Base-by-base conservation (phyloP, 2,329 filamentous ascomycete genomes). In the Harringtonia aguacate region DNA sequence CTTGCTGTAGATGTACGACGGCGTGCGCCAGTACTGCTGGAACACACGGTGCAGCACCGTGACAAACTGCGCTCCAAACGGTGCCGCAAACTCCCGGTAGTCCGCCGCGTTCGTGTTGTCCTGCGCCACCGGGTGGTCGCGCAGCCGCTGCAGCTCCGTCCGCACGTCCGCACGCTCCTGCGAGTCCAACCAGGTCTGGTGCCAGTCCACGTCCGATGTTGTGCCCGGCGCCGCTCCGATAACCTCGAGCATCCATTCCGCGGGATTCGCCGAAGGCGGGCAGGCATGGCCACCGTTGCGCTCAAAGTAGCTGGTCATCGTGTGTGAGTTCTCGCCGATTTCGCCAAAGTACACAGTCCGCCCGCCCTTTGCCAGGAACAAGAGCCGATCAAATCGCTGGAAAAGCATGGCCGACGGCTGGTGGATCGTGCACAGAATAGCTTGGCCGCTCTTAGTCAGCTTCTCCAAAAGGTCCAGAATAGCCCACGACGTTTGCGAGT, bases 381-480 rank as follows among this genome's bases (percentile, higher is more conserved):
- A 70, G 9, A 92, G 73, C 47, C 84, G 77, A 55, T 90, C 85
- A 58, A 92, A 95, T 46, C 86, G 83, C 60, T 95, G 86, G 69
- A 95, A 95, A 43, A 95, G 73, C 75, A 94, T 88, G 33, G 88
- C 88, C 13, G 86, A 94, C 15, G 89, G 89, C 61, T 95, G 90
- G 61, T 95, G 89, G 48, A 95, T 95, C 1, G 90, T 95, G 67
- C 88, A 95, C 15, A 95, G 79, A 62, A 95, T 86, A 42, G 89
- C 88, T 59, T 94, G 86, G 12, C 90, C 89, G 50, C 80, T 84
- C 61, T 90, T 84, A 54, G 87, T 87, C 30, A 95, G 72, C 64
- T 94, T 95, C 62, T 94, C 83, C 36, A 97, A 75, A 10, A 95
- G 74, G 60, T 87, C 82, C 36, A 88, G 73, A 58, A 95, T 95